Evolutionary conservation across 2,329 filamentous ascomycete species (phyloP), one percentile per base, ranked within the genome.

Genomic region (Uncinocarpus reesii): DNA sequence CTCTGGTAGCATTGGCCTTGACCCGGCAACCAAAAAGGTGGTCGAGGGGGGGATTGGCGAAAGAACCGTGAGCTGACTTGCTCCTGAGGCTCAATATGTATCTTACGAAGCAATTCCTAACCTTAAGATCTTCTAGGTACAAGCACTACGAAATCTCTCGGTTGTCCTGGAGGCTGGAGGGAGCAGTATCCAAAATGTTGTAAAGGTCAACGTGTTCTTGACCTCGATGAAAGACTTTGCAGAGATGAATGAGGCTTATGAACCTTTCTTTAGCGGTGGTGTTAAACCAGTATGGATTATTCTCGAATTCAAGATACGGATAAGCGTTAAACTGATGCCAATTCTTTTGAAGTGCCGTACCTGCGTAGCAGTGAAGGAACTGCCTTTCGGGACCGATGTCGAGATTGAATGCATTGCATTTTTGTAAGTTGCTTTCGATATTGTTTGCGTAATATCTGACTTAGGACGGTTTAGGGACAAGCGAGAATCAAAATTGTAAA

Each of bases 171-270:
- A 77, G 53, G 80, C 74, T 7, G 77, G 79, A 0, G 79, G 79
- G 0, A 77, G 73, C 44, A 71, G 68, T 50, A 66, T 83, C 31
- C 67, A 73, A 24, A 80, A 82, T 48, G 74, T 79, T 0, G 73
- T 84, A 60, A 84, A 84, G 63, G 74, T 81, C 52, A 84, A 83
- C 56, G 70, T 84, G 21, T 85, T 80, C 59, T 60, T 85, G 16
- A 77, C 75, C 1, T 72, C 74, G 50, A 84, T 85, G 79, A 69
- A 75, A 40, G 71, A 84, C 60, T 84, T 83, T 59, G 72, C 69
- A 65, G 80, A 80, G 64, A 87, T 94, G 84, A 94, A 95, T 70
- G 75, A 75, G 56, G 83, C 86, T 62, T 94, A 92, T 66, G 83
- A 81, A 66, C 82, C 87, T 69, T 87, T 53, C 31, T 53, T 55